Conservation (phyloP, 129 eudicot genomes). For the Centella asiatica region DNA sequence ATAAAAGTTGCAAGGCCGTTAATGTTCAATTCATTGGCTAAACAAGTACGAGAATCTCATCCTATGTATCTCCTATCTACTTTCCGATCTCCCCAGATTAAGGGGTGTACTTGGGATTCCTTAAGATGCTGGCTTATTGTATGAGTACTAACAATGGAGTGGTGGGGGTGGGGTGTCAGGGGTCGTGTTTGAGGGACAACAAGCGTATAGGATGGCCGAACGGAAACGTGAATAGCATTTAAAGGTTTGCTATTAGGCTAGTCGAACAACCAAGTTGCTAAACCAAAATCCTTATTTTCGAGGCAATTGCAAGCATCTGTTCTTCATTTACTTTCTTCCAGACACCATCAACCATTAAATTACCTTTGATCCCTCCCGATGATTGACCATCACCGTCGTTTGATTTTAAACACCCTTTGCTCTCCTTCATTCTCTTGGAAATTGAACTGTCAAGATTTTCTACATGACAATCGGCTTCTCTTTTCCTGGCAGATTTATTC, state of each 20-base stretch:
- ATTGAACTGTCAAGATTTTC: conserved; percentile 17
- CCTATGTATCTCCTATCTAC: no score
- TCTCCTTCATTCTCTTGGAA: conserved; percentile 19
- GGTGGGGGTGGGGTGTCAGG: no score
- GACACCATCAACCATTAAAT: conserved; percentile 35
- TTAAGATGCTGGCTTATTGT: no score
- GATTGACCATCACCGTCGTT: background rate
- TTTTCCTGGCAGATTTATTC: conserved; percentile 15
- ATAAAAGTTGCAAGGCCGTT: no score
- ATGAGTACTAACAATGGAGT: no score
- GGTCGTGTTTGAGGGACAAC: no score
- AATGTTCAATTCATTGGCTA: no score
- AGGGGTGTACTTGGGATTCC: no score
- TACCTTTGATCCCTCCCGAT: conserved; percentile 22
- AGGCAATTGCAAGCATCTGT: conserved; percentile 29
- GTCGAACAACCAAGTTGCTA: background rate
- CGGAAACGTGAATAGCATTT: no score
- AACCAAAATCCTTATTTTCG: conserved; percentile 27
- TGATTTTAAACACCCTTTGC: conserved; percentile 9
- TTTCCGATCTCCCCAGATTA: no score
- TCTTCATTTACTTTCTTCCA: conserved; percentile 36
- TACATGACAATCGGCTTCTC: conserved; percentile 24
- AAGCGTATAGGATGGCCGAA: background rate
- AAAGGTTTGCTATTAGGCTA: background rate
- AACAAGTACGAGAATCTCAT: no score